Evolutionary conservation across 2,329 filamentous ascomycete genomes (phyloP).

Genomic region (Phialophora expanda): DNA sequence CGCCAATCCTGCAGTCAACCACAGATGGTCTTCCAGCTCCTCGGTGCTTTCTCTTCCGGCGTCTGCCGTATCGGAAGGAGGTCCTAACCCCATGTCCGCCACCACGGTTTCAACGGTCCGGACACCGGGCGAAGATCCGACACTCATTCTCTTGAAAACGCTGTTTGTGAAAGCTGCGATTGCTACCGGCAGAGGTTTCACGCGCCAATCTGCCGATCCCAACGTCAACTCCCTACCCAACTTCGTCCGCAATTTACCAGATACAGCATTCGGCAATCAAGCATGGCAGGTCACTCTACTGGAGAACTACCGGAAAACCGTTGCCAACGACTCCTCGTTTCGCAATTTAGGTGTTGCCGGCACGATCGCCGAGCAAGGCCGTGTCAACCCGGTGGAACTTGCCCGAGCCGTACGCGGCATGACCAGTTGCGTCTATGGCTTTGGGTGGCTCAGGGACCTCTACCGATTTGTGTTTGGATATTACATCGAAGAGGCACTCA

Average conservation of each 20-base stretch:
- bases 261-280: conserved; percentile 76
- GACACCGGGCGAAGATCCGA: conserved; percentile 68
- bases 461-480: conserved; percentile 86
- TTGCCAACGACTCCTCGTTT: conserved; percentile 74
- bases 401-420: conserved; percentile 80
- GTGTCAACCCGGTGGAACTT: conserved; percentile 75
- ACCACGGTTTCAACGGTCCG: conserved; percentile 53
- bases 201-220: conserved; percentile 30
- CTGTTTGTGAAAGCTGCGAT: conserved; percentile 81
- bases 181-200: conserved; percentile 34
- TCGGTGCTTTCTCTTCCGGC: conserved; percentile 81
- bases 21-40: conserved; percentile 76
- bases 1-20: conserved; percentile 33
- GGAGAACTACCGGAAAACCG: conserved; percentile 78
- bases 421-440: conserved; percentile 68
- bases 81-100: conserved; percentile 49
- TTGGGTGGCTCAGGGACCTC: conserved; percentile 79
- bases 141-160: conserved; percentile 76
- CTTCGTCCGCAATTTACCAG: conserved; percentile 76
- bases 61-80: conserved; percentile 36
- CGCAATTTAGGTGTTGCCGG: conserved; percentile 50
- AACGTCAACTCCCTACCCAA: conserved; percentile 74
- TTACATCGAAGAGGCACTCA: conserved; percentile 73
- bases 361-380: conserved; percentile 61
- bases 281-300: conserved; percentile 74